Conservation (phyloP, 2,329 filamentous ascomycete genomes). For the Fusarium sp. region DNA sequence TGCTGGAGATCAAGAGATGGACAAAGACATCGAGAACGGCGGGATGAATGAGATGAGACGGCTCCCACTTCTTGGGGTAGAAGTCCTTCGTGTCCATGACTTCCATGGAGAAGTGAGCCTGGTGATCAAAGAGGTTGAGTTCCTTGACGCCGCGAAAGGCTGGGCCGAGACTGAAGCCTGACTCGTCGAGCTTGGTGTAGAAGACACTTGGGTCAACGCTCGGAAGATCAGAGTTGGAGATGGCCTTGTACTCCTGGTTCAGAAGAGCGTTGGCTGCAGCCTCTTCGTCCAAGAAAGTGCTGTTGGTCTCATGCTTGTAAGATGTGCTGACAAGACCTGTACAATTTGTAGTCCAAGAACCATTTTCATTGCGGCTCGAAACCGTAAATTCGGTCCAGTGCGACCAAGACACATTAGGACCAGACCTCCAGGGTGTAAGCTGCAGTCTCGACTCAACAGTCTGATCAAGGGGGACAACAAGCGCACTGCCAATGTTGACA, state of each 20-base stretch:
- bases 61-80: neutral
- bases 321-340: neutral
- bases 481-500: neutral
- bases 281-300: neutral
- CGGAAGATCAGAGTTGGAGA: neutral
- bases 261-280: neutral
- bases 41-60: neutral
- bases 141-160: neutral
- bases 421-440: neutral
- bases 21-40: neutral
- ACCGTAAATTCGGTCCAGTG: neutral
- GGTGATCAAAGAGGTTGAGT: neutral
- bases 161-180: neutral
- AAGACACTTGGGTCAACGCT: neutral
- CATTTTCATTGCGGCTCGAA: neutral
- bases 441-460: neutral
- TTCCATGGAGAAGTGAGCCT: neutral
- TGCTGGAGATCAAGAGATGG: neutral
- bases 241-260: neutral
- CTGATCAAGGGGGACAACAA: neutral
- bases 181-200: neutral
- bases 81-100: neutral
- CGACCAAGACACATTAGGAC: neutral
- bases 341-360: neutral
- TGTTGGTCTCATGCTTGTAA: neutral